A percentile compares a stretch with the other conserved stretches of the same genome.
phyloP scores from a whole-genome alignment of 1,139 yeast genomes.

The Meyerozyma athensensis region DNA sequence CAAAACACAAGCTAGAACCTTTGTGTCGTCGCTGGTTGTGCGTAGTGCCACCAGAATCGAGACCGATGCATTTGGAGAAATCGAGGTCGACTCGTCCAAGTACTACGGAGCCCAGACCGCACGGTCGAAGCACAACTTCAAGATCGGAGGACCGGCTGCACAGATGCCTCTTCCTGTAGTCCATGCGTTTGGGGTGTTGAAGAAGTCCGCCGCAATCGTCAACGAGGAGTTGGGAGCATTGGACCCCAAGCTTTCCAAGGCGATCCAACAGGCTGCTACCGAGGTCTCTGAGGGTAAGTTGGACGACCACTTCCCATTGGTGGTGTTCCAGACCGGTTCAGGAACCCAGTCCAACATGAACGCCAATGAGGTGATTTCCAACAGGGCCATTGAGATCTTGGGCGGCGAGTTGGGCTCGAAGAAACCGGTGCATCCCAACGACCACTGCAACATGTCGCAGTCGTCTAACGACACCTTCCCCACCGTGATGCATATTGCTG shows the following conservation, averaged over 20 bases:
- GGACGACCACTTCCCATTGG: constrained; percentile 93
- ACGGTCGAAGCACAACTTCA: constrained; percentile 86
- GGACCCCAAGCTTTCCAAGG: constrained; percentile 77
- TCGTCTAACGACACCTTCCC: constrained; percentile 98
- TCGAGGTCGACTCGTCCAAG: constrained; percentile 77
- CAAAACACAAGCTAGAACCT: constrained; percentile 21
- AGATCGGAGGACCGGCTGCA: constrained; percentile 91
- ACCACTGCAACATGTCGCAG: constrained; percentile 97
- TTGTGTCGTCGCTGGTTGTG: constrained; percentile 22
- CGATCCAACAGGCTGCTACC: constrained; percentile 90
- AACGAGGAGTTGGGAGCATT: constrained; percentile 75
- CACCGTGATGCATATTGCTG: constrained; percentile 99
- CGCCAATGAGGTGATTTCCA: constrained; percentile 96
- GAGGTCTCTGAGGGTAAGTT: constrained; percentile 92
- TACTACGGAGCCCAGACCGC: constrained; percentile 99
- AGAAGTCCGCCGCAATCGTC: constrained; percentile 92
- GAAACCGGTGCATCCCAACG: constrained; percentile 95
- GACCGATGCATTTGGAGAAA: constrained; percentile 94
- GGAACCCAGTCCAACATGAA: constrained; percentile 99
- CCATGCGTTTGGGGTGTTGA: constrained; percentile 86
- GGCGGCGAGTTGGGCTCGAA: constrained; percentile 93
- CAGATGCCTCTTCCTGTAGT: constrained; percentile 88
- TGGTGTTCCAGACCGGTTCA: constrained; percentile 97
- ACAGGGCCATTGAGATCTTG: constrained; percentile 92
- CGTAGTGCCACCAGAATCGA: constrained; percentile 57